phyloP scores from a whole-genome alignment of 495 filamentous ascomycete species.

The Penicillium goetzii region DNA sequence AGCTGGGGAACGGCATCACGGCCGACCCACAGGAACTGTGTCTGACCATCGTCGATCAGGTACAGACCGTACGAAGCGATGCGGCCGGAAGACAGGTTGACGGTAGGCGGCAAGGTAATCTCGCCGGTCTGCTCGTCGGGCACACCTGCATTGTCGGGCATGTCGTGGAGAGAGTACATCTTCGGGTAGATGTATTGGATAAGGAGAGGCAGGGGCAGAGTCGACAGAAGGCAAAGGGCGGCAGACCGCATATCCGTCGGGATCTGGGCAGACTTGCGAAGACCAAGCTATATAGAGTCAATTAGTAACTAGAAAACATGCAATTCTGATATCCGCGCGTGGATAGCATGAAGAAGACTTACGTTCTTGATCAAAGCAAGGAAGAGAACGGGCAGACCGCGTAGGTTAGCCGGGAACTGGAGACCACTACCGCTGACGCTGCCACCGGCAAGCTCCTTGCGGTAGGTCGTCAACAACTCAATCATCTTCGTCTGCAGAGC shows the following conservation, averaged over 20 bases:
- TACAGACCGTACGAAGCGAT: slow-evolving; percentile 95
- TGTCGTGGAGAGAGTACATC: slow-evolving; percentile 93
- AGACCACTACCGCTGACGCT: slow-evolving; percentile 91
- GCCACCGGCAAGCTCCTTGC: slow-evolving; percentile 94
- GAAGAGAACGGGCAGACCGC: slow-evolving; percentile 87
- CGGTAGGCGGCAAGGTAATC: slow-evolving; percentile 79
- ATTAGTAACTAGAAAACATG: slow-evolving; percentile 15
- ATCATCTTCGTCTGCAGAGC: slow-evolving; percentile 85
- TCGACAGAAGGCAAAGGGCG: slow-evolving; percentile 89
- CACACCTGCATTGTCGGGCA: slow-evolving; percentile 91
- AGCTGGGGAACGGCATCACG: slow-evolving; percentile 90
- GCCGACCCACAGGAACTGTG: slow-evolving; percentile 97
- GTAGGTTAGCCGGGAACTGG: slow-evolving; percentile 90
- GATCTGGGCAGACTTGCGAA: slow-evolving; percentile 94
- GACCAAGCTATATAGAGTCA: slow-evolving; percentile 65
- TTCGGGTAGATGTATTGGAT: slow-evolving; percentile 97
- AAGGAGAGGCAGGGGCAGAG: slow-evolving; percentile 84
- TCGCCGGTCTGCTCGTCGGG: slow-evolving; percentile 84
- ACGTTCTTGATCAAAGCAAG: slow-evolving; percentile 93
- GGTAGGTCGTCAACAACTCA: slow-evolving; percentile 93
- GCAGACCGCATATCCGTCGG: slow-evolving; percentile 94
- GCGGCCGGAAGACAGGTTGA: slow-evolving; percentile 85
- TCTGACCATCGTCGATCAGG: slow-evolving; percentile 95
- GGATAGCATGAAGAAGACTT: slow-evolving; percentile 34
- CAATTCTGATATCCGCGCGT: neutral